phyloP scores from a whole-genome alignment of 768 basidiomycete species.

The Neoboletus subvelutipes region DNA sequence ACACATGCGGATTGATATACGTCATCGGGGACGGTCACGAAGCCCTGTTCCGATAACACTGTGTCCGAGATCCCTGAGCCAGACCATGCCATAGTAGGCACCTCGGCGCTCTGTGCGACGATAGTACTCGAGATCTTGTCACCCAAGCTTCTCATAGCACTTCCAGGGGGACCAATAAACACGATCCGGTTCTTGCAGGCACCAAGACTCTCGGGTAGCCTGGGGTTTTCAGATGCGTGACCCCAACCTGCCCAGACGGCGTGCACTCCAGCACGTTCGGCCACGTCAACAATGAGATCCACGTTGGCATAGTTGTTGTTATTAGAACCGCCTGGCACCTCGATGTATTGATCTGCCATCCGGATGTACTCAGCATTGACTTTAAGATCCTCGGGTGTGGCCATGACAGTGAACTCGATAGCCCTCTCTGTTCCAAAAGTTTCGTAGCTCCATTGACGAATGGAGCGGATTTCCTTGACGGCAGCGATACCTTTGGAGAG shows the following conservation, averaged over 20 bases:
- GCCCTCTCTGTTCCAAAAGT: slow-evolving; percentile 96
- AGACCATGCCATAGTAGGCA: slow-evolving; percentile 99
- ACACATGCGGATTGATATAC: slow-evolving; percentile 90
- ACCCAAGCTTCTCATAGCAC: slow-evolving; percentile 97
- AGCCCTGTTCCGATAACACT: slow-evolving; percentile 77
- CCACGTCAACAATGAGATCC: slow-evolving; percentile 97
- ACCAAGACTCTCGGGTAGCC: slow-evolving; percentile 89
- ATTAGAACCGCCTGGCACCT: slow-evolving; percentile 97
- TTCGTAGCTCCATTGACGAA: slow-evolving; percentile 99
- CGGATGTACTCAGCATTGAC: slow-evolving; percentile 99
- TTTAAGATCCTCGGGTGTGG: slow-evolving; percentile 96
- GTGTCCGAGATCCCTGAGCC: slow-evolving; percentile 93
- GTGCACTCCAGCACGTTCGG: slow-evolving; percentile 95
- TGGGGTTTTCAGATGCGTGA: slow-evolving; percentile 98
- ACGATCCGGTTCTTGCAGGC: slow-evolving; percentile 95
- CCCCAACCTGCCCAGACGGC: slow-evolving; percentile 99
- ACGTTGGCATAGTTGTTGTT: slow-evolving; percentile 99
- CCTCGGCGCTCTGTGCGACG: slow-evolving; percentile 93
- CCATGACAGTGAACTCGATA: slow-evolving; percentile 99
- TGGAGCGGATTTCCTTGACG: slow-evolving; percentile 98
- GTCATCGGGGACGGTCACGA: slow-evolving; percentile 90
- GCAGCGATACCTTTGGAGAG: slow-evolving; percentile 84
- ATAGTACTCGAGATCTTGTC: slow-evolving; percentile 99
- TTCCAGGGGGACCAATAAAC: slow-evolving; percentile 98
- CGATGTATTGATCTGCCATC: slow-evolving; percentile 99